Conservation (phyloP, 108 stramenopile species). For the Skeletonema costatum region DNA sequence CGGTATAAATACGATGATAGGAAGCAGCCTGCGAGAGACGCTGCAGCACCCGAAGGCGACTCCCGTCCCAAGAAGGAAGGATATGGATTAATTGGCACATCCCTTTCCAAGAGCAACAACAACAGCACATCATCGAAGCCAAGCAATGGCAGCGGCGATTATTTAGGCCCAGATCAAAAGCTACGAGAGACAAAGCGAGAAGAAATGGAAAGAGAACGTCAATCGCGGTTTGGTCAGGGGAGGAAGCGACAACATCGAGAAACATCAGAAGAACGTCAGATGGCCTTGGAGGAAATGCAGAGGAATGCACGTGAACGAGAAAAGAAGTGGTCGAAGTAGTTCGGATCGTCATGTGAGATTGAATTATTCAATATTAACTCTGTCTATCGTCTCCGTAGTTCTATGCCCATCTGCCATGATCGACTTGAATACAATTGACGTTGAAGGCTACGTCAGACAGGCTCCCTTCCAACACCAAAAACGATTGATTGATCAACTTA, state of each 20-base stretch:
- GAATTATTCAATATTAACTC: too few relatives aligned
- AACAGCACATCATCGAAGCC: background rate
- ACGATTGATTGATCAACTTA: too few relatives aligned
- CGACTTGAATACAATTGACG: too few relatives aligned
- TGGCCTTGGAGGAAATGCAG: slow-evolving; percentile 15
- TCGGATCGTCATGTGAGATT: background rate
- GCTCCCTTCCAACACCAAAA: too few relatives aligned
- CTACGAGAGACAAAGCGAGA: slow-evolving; percentile 59
- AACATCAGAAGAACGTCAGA: background rate
- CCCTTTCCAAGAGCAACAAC: slow-evolving; percentile 3
- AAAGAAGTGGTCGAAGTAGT: background rate
- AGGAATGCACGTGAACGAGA: slow-evolving; percentile 7
- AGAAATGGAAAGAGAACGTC: slow-evolving; percentile 51
- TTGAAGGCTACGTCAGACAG: too few relatives aligned
- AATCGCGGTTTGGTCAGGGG: slow-evolving; percentile 7
- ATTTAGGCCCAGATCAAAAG: slow-evolving; percentile 66
- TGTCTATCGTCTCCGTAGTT: too few relatives aligned
- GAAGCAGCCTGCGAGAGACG: background rate
- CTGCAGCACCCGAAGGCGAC: background rate
- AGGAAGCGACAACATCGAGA: background rate
- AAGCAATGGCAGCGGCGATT: slow-evolving; percentile 1
- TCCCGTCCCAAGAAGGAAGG: slow-evolving; percentile 42
- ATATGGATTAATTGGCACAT: slow-evolving; percentile 58
- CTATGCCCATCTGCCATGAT: too few relatives aligned
- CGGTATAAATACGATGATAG: background rate